These are phyloP conservation scores for Puya raimondii DNA, from an alignment of 176 grass and related monocot genomes.

Conservation along the genomic window DNA sequence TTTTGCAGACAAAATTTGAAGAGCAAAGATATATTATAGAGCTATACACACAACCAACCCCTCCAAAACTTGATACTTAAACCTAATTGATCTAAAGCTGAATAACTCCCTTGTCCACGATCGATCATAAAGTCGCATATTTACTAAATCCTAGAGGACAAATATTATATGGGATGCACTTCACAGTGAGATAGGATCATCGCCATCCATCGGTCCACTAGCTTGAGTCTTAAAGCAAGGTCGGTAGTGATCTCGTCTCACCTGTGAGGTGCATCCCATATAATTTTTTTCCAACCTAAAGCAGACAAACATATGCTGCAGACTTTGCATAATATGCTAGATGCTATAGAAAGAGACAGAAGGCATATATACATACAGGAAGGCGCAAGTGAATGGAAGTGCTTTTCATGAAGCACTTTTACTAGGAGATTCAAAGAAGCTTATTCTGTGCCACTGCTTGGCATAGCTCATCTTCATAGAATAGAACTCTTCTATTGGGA, in stretches of 20 bases:
- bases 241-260: too few species aligned
- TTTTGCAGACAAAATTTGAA: not conserved
- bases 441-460: constrained; percentile 96
- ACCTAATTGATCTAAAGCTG: not conserved
- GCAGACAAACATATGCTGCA: not conserved
- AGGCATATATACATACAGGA: not conserved
- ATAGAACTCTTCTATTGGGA: constrained; percentile 46
- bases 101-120: not conserved
- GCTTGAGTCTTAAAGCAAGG: too few species aligned
- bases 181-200: too few species aligned
- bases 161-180: too few species aligned
- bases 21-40: not conserved
- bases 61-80: not conserved
- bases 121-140: not conserved
- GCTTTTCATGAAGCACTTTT: not conserved
- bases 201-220: too few species aligned
- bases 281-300: not conserved
- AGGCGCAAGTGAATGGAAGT: not conserved
- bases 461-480: constrained; percentile 78
- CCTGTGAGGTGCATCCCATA: too few species aligned
- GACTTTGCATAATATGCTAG: not conserved
- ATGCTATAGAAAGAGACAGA: not conserved
- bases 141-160: not conserved
- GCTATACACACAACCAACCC: not conserved
- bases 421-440: constrained; percentile 45